Conservation (phyloP, 768 basidiomycete genomes). For the Mycena maculata region DNA sequence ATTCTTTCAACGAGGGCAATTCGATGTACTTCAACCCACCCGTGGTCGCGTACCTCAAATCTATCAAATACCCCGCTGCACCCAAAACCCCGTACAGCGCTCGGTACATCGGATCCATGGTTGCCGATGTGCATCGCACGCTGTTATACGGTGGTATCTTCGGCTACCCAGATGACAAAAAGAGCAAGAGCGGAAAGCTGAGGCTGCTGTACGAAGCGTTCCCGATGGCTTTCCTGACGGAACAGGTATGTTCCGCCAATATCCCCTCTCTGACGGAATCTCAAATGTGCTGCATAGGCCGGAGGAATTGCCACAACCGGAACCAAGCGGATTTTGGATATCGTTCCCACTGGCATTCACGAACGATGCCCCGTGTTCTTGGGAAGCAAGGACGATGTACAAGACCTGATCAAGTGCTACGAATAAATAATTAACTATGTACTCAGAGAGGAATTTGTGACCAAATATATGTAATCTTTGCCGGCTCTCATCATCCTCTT, state of each 20-base stretch:
- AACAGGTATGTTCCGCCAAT: constrained; percentile 82
- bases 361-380: constrained; percentile 94
- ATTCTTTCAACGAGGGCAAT: constrained; percentile 99
- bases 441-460: background rate
- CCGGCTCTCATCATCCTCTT: background rate
- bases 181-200: constrained; percentile 95
- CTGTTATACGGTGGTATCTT: constrained; percentile 98
- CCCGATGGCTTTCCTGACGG: constrained; percentile 96
- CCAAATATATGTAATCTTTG: constrained; percentile 13
- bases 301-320: constrained; percentile 98
- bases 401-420: constrained; percentile 91
- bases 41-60: constrained; percentile 84
- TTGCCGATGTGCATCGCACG: constrained; percentile 97
- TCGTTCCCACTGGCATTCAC: constrained; percentile 87
- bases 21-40: constrained; percentile 92
- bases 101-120: constrained; percentile 98
- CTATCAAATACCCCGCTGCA: constrained; percentile 88
- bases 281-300: constrained; percentile 63
- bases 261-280: background rate
- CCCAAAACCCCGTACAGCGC: constrained; percentile 90
- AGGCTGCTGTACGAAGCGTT: constrained; percentile 97
- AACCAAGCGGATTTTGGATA: constrained; percentile 91
- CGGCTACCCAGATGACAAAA: constrained; percentile 98
- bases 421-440: constrained; percentile 37
- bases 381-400: constrained; percentile 93